Evolutionary conservation across 306 rosid genomes (phyloP), one percentile per base, ranked within the genome.

Genomic region (Gleditsia sinensis): DNA sequence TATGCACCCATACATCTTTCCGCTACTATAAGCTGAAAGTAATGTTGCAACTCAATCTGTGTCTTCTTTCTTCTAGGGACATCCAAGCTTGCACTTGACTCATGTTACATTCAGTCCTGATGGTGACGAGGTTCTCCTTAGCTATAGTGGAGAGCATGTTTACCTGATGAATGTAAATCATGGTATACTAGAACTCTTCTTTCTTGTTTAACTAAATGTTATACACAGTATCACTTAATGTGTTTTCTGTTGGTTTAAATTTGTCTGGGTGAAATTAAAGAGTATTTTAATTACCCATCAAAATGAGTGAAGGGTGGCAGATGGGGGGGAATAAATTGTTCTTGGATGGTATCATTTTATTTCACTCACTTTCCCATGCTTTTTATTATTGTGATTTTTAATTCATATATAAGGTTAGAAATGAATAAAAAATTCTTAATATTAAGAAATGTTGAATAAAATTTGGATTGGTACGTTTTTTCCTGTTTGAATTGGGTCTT

Each of bases 121-220:
- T 79, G 98, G 99, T 60, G 88, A 84, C 43, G 98, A 95, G 88
- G 96, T 95, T 85, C 97, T 95, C 69, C 98, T 95, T 67, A 92
- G 97, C 85, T 95, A 92, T 76, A 92, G 99, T 82, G 99, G 99
- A 82, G 98, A 92, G 81, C 98, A 95, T 74, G 96, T 85, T 60
- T 95, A 92, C 81, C 78, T 95, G 84, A 92, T 95, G 96, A 86
- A 95, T 78, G 88, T 86, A 56, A 86, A 88, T 87, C 83, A 80
- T 55, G 94, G 99, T 95, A 88, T 71, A 75, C 39, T 59, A 27
- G 39, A 57, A 70, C 27, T 1, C 51, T 71, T 80, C 45, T 51
- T 50, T 65, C 69, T 57, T 53, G 49, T 72, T 71, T 71, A 55
- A 40, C 64, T 50, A 62, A 67, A 40, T 82, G 42, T 63, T 43